Evolutionary conservation across 768 basidiomycete genomes (phyloP).

Genomic region (Steccherinum ochraceum): DNA sequence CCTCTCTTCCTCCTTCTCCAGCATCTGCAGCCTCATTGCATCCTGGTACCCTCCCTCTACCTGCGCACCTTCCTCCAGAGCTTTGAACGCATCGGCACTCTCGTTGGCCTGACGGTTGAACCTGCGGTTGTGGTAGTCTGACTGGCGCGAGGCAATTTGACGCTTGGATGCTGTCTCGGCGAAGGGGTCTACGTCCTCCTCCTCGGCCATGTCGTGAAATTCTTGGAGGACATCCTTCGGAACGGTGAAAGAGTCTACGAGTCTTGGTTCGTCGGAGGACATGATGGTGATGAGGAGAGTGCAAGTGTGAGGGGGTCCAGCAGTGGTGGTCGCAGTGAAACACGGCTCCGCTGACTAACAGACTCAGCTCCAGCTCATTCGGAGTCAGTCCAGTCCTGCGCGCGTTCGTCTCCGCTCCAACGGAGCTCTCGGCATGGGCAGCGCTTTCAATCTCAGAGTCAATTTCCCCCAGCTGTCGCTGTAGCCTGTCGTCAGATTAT

Average conservation of each 20-base stretch:
- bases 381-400: too few relatives aligned
- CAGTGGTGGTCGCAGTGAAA: slow-evolving; percentile 6
- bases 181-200: slow-evolving; percentile 87
- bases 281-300: slow-evolving; percentile 19
- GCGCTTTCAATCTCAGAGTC: too few relatives aligned
- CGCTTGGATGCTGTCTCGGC: slow-evolving; percentile 90
- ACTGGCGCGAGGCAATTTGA: slow-evolving; percentile 90
- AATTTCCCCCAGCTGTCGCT: too few relatives aligned
- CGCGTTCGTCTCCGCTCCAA: too few relatives aligned
- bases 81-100: slow-evolving; percentile 72
- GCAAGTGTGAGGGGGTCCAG: too few relatives aligned
- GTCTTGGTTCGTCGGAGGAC: slow-evolving; percentile 36
- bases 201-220: slow-evolving; percentile 89
- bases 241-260: slow-evolving; percentile 87
- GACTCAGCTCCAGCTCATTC: too few relatives aligned
- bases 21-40: slow-evolving; percentile 83
- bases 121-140: slow-evolving; percentile 90
- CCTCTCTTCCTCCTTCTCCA: slow-evolving; percentile 90
- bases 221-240: slow-evolving; percentile 93
- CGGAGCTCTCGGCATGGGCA: too few relatives aligned
- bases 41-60: slow-evolving; percentile 91
- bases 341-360: slow-evolving; percentile 12
- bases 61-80: slow-evolving; percentile 58
- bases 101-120: slow-evolving; percentile 81
- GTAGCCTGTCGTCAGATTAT: too few relatives aligned